Percentiles rank a stretch among this genome's conserved stretches.
Conservation (phyloP, 179 eudicot genomes). For the Spinacia oleracea region DNA sequence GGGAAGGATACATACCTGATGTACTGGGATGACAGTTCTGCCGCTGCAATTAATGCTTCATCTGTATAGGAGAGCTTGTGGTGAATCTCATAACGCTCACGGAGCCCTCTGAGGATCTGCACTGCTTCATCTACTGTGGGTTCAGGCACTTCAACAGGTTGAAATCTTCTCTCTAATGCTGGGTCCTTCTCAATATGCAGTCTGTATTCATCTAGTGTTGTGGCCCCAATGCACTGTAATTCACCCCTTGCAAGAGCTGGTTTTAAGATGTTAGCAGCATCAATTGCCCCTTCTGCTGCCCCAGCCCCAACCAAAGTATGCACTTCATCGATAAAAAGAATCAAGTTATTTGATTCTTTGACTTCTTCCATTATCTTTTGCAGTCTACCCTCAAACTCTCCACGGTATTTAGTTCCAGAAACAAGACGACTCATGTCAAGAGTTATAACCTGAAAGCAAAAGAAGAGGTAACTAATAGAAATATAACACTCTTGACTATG, state of each 20-base stretch:
- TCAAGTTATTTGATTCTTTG: conserved; percentile 70
- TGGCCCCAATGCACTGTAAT: conserved; percentile 87
- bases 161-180: conserved; percentile 78
- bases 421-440: conserved; percentile 90
- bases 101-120: conserved; percentile 78
- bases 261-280: conserved; percentile 94
- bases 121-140: conserved; percentile 83
- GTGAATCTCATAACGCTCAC: conserved; percentile 82
- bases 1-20: conserved; percentile 54
- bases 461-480: background rate
- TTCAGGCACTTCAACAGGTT: conserved; percentile 88
- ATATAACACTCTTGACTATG: no score
- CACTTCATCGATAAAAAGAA: conserved; percentile 90
- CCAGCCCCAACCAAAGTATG: conserved; percentile 97
- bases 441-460: conserved; percentile 66
- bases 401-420: conserved; percentile 97
- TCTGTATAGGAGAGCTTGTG: conserved; percentile 84
- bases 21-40: conserved; percentile 72
- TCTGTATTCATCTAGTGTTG: conserved; percentile 88
- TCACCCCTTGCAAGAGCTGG: conserved; percentile 97
- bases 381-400: conserved; percentile 89
- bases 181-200: conserved; percentile 93
- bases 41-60: conserved; percentile 84
- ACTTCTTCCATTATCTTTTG: conserved; percentile 93
- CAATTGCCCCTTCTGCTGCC: conserved; percentile 94